Conservation (phyloP, 2,329 filamentous ascomycete species). For the Sporothrix inflata region DNA sequence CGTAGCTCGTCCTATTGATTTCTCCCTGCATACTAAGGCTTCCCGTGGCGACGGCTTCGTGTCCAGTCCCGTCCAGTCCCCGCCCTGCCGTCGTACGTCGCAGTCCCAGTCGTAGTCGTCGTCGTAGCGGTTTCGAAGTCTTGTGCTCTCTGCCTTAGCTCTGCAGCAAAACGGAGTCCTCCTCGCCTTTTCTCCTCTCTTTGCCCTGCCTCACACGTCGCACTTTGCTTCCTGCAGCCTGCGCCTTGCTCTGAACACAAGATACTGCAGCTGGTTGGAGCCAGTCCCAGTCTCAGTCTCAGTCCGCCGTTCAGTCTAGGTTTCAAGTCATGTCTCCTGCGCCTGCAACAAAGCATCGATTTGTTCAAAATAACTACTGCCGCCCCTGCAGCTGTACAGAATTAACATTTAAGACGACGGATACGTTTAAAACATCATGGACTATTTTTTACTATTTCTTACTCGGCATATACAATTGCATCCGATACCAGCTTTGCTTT, state of each 20-base stretch:
- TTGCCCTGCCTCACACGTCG: background rate
- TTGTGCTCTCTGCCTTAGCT: background rate
- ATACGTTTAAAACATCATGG: background rate
- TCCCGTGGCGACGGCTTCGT: background rate
- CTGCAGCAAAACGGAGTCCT: background rate
- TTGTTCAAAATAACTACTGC: background rate
- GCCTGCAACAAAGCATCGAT: background rate
- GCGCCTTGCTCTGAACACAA: conserved; percentile 2
- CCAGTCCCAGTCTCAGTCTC: background rate
- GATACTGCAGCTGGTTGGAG: conserved; percentile 7
- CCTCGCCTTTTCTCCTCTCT: background rate
- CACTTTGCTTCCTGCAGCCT: background rate
- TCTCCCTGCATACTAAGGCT: background rate
- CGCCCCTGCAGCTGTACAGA: background rate
- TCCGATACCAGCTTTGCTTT: background rate
- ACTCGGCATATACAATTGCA: background rate
- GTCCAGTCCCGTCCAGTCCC: too few relatives aligned
- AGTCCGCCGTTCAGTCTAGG: background rate
- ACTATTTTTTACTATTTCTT: background rate
- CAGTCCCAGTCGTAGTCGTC: background rate
- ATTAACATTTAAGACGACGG: background rate
- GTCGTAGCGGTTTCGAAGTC: background rate
- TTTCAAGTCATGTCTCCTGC: background rate
- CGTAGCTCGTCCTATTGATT: background rate
- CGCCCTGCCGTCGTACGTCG: background rate